Conservation (phyloP, 2,329 filamentous ascomycete genomes). For the Xylariaceae sp. region DNA sequence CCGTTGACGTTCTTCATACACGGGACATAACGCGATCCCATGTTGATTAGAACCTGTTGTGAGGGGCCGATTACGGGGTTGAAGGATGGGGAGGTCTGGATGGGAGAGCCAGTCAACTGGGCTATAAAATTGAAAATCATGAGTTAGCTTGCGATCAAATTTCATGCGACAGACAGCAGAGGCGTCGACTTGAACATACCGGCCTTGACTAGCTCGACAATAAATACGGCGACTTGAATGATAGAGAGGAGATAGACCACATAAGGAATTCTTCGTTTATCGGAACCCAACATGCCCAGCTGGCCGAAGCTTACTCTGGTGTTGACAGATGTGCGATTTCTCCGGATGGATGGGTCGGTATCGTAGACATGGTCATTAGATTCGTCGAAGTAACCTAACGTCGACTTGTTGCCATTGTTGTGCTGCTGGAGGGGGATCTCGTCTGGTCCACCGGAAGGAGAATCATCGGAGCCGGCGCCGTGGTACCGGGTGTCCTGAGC, state of each 20-base stretch:
- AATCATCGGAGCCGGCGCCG: conserved; percentile 38
- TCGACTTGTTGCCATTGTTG: conserved; percentile 27
- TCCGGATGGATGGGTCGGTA: conserved; percentile 34
- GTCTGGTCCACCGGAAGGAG: conserved; percentile 42
- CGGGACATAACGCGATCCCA: conserved; percentile 86
- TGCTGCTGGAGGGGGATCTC: conserved; percentile 55
- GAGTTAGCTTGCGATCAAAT: conserved; percentile 7
- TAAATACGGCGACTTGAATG: conserved; percentile 78
- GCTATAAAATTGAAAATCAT: conserved; percentile 39
- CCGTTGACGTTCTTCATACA: conserved; percentile 84
- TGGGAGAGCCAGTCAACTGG: conserved; percentile 70
- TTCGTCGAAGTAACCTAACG: conserved; percentile 26
- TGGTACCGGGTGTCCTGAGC: conserved; percentile 56
- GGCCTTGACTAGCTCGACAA: conserved; percentile 80
- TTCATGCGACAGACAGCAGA: neutral
- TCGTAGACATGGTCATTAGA: conserved; percentile 60
- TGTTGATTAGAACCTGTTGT: conserved; percentile 85
- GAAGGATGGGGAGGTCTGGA: conserved; percentile 76
- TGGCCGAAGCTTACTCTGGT: conserved; percentile 51
- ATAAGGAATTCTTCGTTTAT: conserved; percentile 62
- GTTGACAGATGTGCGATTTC: conserved; percentile 34
- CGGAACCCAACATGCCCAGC: conserved; percentile 53
- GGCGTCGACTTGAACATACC: conserved; percentile 47
- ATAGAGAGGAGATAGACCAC: conserved; percentile 75
- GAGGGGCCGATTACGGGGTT: conserved; percentile 98